These are phyloP conservation scores for Silybum marianum DNA, from an alignment of 129 eudicot genomes.

Conservation along the genomic window DNA sequence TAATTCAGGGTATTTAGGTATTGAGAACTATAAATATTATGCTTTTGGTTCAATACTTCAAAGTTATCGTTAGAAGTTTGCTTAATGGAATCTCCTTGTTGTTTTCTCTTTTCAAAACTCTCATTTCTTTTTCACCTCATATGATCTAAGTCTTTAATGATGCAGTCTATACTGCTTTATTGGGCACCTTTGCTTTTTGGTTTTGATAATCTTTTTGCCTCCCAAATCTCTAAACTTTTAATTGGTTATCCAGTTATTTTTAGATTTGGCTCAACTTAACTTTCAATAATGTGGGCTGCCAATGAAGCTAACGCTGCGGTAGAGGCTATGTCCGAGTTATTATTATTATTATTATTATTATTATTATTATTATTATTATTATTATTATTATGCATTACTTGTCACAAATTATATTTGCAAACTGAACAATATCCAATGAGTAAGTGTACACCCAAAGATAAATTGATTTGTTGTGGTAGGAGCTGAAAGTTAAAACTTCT, in stretches of 20 bases:
- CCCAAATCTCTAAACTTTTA: not conserved
- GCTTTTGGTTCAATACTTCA: not conserved
- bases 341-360: no score
- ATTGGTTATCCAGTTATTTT: not conserved
- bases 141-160: not conserved
- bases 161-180: not conserved
- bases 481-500: slow-evolving; percentile 6
- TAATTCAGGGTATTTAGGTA: not conserved
- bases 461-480: not conserved
- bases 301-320: not conserved
- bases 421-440: not conserved
- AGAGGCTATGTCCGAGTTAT: not conserved
- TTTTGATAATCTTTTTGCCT: not conserved
- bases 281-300: not conserved
- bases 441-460: not conserved
- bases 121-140: not conserved
- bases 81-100: not conserved
- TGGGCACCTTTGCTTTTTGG: not conserved
- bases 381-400: not conserved
- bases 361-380: not conserved
- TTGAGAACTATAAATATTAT: not conserved
- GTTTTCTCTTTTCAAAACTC: not conserved
- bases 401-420: not conserved
- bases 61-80: not conserved
- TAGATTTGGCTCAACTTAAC: not conserved